These are phyloP conservation scores for Stachybotrys chlorohalonatus DNA, from an alignment of 2,329 filamentous ascomycete species.

Conservation along the genomic window DNA sequence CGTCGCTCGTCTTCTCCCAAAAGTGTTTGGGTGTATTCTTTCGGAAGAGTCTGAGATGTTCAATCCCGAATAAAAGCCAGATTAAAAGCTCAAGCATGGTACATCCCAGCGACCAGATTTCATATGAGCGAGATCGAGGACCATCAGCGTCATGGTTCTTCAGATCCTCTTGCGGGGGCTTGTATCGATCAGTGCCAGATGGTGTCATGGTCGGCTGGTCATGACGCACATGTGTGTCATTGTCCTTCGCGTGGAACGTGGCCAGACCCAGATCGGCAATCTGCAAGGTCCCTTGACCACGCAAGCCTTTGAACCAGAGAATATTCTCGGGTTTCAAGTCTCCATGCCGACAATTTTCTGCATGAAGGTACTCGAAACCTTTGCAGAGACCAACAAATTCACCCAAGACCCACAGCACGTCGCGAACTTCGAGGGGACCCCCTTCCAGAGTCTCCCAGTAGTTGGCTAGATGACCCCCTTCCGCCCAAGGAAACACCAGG, in stretches of 20 bases:
- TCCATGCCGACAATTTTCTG: conserved; percentile 1
- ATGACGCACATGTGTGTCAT: background rate
- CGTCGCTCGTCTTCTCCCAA: background rate
- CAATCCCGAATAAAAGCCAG: conserved; percentile 12
- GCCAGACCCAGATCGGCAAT: conserved; percentile 3
- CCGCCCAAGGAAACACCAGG: background rate
- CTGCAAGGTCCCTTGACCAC: conserved; percentile 2
- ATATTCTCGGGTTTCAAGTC: conserved; percentile 7
- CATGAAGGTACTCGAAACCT: background rate
- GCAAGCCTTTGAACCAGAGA: conserved; percentile 1
- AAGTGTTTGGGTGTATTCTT: background rate
- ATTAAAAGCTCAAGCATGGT: conserved; percentile 14
- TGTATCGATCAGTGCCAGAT: conserved; percentile 2
- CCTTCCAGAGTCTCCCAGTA: background rate
- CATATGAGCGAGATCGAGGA: conserved; percentile 10
- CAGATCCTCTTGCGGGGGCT: background rate
- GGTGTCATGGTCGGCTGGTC: background rate
- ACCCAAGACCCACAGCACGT: background rate
- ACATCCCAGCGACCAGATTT: conserved; percentile 18
- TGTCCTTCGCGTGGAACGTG: background rate
- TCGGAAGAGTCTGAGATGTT: conserved; percentile 1
- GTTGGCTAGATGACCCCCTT: background rate
- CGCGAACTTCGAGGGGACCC: background rate
- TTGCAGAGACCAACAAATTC: background rate
- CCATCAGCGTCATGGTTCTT: background rate